Conservation (phyloP, 371 early-diverging fungal genomes). For the Saksenaea oblongispora region DNA sequence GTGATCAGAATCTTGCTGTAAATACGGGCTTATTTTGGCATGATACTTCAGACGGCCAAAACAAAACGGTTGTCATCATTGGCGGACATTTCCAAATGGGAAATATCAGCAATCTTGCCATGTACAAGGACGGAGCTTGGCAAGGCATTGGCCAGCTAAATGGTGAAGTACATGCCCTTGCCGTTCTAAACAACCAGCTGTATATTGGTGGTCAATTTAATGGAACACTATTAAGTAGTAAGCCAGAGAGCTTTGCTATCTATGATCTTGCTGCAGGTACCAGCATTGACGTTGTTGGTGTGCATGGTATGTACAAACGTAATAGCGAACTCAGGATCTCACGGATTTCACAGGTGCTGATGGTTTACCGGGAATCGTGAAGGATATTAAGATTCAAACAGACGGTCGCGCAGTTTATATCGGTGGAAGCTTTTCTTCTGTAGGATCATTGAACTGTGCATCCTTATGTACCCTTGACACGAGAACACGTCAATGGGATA, state of each 20-base stretch:
- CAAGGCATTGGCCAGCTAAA: slow-evolving; percentile 19
- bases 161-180: slow-evolving; percentile 28
- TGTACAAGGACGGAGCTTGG: slow-evolving; percentile 37
- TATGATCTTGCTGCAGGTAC: slow-evolving; percentile 23
- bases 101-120: slow-evolving; percentile 22
- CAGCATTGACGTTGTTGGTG: slow-evolving; percentile 18
- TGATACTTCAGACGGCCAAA: slow-evolving; percentile 18
- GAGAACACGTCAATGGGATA: slow-evolving; percentile 34
- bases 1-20: slow-evolving; percentile 17
- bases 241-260: slow-evolving; percentile 31
- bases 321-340: background rate
- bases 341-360: slow-evolving; percentile 4
- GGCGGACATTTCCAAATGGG: slow-evolving; percentile 33
- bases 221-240: slow-evolving; percentile 8
- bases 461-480: slow-evolving; percentile 42
- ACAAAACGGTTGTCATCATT: slow-evolving; percentile 21
- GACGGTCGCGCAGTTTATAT: slow-evolving; percentile 46
- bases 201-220: slow-evolving; percentile 40
- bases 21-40: slow-evolving; percentile 41
- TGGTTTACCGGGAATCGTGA: slow-evolving; percentile 32
- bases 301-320: slow-evolving; percentile 18
- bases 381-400: slow-evolving; percentile 36
- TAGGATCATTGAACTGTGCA: slow-evolving; percentile 35
- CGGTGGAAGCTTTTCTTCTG: slow-evolving; percentile 54
- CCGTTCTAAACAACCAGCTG: slow-evolving; percentile 20